Percentiles rank a stretch among this genome's conserved stretches.
Conservation (phyloP, 2,329 filamentous ascomycete species). For the Neonectria magnoliae region DNA sequence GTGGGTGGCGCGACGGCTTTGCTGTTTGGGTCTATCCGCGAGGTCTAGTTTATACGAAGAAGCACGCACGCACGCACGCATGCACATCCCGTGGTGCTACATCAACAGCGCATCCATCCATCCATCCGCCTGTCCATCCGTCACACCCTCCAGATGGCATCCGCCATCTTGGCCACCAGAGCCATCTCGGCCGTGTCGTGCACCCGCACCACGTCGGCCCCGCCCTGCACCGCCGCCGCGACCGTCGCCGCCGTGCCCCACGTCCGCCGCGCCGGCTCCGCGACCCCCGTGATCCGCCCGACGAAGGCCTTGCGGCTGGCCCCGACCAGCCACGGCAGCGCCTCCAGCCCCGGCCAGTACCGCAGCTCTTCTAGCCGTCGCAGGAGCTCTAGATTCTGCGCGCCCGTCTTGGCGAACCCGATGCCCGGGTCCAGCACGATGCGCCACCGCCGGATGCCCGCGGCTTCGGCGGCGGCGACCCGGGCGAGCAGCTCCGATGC, state of each 20-base stretch:
- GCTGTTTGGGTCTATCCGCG: neutral
- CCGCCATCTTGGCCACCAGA: constrained; percentile 84
- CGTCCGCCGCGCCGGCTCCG: constrained; percentile 73
- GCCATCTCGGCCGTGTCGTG: constrained; percentile 91
- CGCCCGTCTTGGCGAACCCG: constrained; percentile 87
- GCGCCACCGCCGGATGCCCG: constrained; percentile 90
- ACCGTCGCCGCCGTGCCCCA: constrained; percentile 93
- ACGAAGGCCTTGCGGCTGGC: constrained; percentile 91
- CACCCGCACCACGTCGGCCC: constrained; percentile 90
- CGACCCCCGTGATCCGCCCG: constrained; percentile 80
- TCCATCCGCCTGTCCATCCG: neutral
- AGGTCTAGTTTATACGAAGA: neutral
- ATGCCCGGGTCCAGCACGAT: constrained; percentile 95
- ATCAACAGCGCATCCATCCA: too few relatives aligned
- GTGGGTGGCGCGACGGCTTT: neutral
- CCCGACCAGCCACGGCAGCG: constrained; percentile 88
- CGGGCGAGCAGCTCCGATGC: constrained; percentile 74
- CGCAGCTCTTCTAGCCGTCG: constrained; percentile 72
- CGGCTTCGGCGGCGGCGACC: constrained; percentile 77
- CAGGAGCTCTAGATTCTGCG: constrained; percentile 85
- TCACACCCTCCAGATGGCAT: constrained; percentile 83
- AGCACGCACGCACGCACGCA: too few relatives aligned
- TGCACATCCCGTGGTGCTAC: too few relatives aligned
- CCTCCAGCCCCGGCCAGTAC: constrained; percentile 70
- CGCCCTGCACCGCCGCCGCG: constrained; percentile 83